Evolutionary conservation across 2,329 filamentous ascomycete species (phyloP).

Genomic region (Hirsutella minnesotensis): DNA sequence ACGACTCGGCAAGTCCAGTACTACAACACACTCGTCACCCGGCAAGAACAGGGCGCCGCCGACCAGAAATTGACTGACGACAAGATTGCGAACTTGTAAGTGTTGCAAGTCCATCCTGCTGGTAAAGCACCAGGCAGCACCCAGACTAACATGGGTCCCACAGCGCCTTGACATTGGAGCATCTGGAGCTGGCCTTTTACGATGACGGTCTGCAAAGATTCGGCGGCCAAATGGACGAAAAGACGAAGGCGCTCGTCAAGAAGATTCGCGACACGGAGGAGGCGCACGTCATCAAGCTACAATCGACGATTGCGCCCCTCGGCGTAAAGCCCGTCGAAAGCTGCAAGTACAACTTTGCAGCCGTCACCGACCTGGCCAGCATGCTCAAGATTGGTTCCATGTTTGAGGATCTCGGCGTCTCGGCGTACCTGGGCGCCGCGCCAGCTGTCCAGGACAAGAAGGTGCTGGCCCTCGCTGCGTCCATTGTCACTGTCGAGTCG

Average conservation of each 20-base stretch:
- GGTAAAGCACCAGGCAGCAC: too few relatives aligned
- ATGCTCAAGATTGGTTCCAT: conserved; percentile 61
- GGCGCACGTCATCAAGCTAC: conserved; percentile 27
- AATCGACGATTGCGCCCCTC: conserved; percentile 46
- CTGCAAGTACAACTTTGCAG: conserved; percentile 62
- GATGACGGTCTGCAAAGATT: conserved; percentile 58
- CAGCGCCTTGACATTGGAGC: conserved; percentile 57
- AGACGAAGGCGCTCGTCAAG: conserved; percentile 37
- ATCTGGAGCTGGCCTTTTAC: conserved; percentile 65
- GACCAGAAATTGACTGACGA: conserved; percentile 36
- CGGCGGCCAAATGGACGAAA: conserved; percentile 29
- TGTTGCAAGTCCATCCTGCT: conserved; percentile 4
- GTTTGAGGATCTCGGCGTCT: conserved; percentile 62
- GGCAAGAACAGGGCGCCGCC: conserved; percentile 36
- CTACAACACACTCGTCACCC: conserved; percentile 30
- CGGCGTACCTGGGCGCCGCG: conserved; percentile 62
- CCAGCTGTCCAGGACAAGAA: conserved; percentile 47
- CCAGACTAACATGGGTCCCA: too few relatives aligned
- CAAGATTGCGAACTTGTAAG: conserved; percentile 49
- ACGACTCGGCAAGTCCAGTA: conserved; percentile 32
- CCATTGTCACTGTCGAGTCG: conserved; percentile 62
- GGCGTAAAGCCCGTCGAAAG: conserved; percentile 54
- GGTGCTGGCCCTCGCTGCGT: conserved; percentile 54
- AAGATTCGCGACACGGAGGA: conserved; percentile 51
- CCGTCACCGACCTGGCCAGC: conserved; percentile 48